phyloP scores from a whole-genome alignment of 495 filamentous ascomycete genomes.

The Cryomyces minteri region DNA sequence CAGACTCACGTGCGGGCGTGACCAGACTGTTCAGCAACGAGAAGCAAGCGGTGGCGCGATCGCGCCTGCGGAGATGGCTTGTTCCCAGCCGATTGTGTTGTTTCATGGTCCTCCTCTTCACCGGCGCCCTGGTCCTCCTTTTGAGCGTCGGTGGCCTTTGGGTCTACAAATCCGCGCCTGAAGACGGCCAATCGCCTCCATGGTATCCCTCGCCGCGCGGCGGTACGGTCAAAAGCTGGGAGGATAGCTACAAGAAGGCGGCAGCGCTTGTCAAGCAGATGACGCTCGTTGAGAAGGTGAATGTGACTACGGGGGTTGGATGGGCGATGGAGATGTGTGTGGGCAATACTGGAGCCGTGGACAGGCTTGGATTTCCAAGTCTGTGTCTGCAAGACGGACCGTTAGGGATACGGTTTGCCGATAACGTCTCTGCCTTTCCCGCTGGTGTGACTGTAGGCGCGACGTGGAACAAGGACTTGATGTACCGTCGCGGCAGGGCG shows the following conservation, averaged over 20 bases:
- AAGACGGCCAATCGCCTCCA: conserved; percentile 39
- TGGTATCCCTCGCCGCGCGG: conserved; percentile 78
- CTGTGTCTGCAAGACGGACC: conserved; percentile 88
- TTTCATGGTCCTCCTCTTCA: conserved; percentile 14
- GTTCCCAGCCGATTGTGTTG: conserved; percentile 15
- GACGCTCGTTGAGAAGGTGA: conserved; percentile 83
- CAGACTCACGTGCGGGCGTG: too few relatives aligned
- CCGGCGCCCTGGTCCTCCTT: conserved; percentile 13
- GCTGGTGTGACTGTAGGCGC: conserved; percentile 73
- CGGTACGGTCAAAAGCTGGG: conserved; percentile 57
- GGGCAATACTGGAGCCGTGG: conserved; percentile 48
- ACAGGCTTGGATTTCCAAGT: conserved; percentile 53
- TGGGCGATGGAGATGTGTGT: conserved; percentile 86
- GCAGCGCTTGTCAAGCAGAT: conserved; percentile 59
- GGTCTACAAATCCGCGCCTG: conserved; percentile 15
- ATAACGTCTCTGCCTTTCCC: conserved; percentile 62
- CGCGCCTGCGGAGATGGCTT: conserved; percentile 4
- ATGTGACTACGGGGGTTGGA: conserved; percentile 81
- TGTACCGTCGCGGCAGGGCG: conserved; percentile 48
- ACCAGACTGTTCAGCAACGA: too few relatives aligned
- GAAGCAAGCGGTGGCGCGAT: background rate
- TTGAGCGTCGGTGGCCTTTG: conserved; percentile 20
- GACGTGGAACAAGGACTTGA: conserved; percentile 73
- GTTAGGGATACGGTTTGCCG: conserved; percentile 56
- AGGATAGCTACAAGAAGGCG: conserved; percentile 65